Conservation (phyloP, 805 yeast species). For the Kurtzmaniella fragi region DNA sequence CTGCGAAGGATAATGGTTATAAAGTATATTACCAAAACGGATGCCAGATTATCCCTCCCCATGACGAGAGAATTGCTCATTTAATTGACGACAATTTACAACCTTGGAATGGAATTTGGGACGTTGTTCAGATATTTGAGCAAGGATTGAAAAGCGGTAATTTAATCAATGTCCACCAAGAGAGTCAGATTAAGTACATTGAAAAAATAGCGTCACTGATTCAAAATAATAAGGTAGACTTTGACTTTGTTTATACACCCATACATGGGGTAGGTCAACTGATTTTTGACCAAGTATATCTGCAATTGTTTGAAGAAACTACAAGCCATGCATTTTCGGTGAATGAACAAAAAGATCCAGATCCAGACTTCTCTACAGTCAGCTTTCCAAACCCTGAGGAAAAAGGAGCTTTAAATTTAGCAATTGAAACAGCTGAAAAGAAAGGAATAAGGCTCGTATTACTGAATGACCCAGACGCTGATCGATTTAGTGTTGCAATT, state of each 20-base stretch:
- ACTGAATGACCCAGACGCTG: constrained; percentile 98
- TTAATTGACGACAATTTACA: constrained; percentile 54
- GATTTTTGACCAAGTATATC: constrained; percentile 40
- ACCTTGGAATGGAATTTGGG: constrained; percentile 56
- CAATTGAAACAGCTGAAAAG: constrained; percentile 56
- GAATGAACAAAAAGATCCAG: constrained; percentile 63
- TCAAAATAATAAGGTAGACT: constrained; percentile 13
- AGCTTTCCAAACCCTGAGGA: constrained; percentile 95
- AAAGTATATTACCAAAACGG: constrained; percentile 93
- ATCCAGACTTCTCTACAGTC: constrained; percentile 84
- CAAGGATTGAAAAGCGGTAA: constrained; percentile 16
- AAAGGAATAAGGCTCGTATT: constrained; percentile 51
- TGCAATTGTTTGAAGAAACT: constrained; percentile 29
- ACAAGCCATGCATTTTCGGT: constrained; percentile 35
- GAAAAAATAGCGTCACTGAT: constrained; percentile 13
- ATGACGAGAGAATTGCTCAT: constrained; percentile 67
- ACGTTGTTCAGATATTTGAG: constrained; percentile 33
- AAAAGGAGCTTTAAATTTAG: constrained; percentile 78
- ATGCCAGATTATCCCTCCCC: constrained; percentile 94
- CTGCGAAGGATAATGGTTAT: constrained; percentile 85
- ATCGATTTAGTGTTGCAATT: constrained; percentile 80
- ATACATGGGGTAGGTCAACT: constrained; percentile 92
- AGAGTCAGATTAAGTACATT: constrained; percentile 40
- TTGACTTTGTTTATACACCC: constrained; percentile 78
- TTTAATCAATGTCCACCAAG: constrained; percentile 38